A percentile compares a stretch with the other conserved stretches of the same genome.
Evolutionary conservation across 805 yeast genomes (phyloP).

Genomic region (Kodamaea nitidulidarum): DNA sequence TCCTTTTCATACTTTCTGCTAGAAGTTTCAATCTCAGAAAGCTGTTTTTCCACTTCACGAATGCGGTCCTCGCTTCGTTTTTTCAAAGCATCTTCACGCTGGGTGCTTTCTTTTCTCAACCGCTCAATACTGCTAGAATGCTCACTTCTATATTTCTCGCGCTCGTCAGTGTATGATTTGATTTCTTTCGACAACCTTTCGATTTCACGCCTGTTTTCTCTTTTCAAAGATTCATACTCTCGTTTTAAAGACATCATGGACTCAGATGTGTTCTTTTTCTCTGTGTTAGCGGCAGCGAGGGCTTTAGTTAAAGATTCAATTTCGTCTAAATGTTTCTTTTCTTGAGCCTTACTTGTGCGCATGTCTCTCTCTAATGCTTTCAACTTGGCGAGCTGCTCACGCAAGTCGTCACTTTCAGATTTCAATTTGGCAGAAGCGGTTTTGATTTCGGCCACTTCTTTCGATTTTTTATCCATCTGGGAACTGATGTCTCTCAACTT

Average conservation of each 20-base stretch:
- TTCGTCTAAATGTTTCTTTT: slow-evolving; percentile 11
- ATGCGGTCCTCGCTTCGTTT: neutral
- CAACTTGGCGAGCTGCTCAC: slow-evolving; percentile 8
- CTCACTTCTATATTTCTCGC: neutral
- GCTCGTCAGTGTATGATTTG: slow-evolving; percentile 4
- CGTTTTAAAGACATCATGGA: slow-evolving; percentile 18
- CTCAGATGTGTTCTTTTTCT: slow-evolving; percentile 5
- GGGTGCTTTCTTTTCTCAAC: neutral
- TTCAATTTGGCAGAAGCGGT: slow-evolving; percentile 12
- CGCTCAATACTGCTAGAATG: neutral
- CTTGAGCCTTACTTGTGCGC: slow-evolving; percentile 5
- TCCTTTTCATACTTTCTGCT: slow-evolving; percentile 14
- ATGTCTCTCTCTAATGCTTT: slow-evolving; percentile 9
- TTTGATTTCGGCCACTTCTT: slow-evolving; percentile 19
- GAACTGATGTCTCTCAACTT: slow-evolving; percentile 12
- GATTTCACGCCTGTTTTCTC: slow-evolving; percentile 16
- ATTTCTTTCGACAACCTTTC: slow-evolving; percentile 22
- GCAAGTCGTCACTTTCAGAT: slow-evolving; percentile 11
- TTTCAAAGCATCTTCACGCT: neutral
- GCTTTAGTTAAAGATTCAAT: slow-evolving; percentile 11
- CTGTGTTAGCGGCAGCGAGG: slow-evolving; percentile 8
- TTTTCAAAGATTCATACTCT: slow-evolving; percentile 13
- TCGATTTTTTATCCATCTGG: slow-evolving; percentile 18
- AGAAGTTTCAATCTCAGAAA: slow-evolving; percentile 1
- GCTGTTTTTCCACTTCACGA: neutral